Percentiles rank a stretch among this genome's conserved stretches.
Conservation (phyloP, 2,329 filamentous ascomycete genomes). For the Fusarium ramigenum region DNA sequence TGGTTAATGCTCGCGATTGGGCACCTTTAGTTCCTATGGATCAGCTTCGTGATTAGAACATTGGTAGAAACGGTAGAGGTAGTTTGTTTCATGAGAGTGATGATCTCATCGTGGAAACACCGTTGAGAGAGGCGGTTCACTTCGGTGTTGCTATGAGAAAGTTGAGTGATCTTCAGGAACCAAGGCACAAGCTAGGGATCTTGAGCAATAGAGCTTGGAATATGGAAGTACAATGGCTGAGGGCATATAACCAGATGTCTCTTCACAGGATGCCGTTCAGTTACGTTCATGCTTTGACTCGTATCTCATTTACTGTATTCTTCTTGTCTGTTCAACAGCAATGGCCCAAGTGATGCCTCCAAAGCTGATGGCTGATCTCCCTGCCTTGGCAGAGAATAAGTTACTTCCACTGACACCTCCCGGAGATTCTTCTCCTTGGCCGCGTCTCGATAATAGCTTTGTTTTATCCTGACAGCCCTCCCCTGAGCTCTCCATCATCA, state of each 20-base stretch:
- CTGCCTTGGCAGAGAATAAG: not conserved
- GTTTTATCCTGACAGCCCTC: conserved; percentile 23
- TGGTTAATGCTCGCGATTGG: not conserved
- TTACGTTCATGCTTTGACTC: not conserved
- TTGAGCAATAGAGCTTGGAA: not conserved
- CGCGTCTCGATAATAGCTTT: conserved; percentile 5
- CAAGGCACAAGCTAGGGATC: not conserved
- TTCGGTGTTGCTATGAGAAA: not conserved
- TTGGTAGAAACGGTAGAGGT: not conserved
- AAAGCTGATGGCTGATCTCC: not conserved
- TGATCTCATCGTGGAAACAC: conserved; percentile 13
- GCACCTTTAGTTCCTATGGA: not conserved
- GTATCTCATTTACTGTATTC: not conserved
- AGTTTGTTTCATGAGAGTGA: not conserved
- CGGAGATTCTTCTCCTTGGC: conserved; percentile 11
- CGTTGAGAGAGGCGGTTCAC: not conserved
- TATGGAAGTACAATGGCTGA: not conserved
- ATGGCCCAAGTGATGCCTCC: conserved; percentile 13
- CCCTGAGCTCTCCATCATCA: conserved; percentile 9
- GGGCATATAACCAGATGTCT: conserved; percentile 15
- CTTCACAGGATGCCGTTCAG: not conserved
- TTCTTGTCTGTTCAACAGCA: not conserved
- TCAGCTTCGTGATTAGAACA: not conserved
- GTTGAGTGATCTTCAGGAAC: not conserved
- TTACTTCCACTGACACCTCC: not conserved